Evolutionary conservation across 2,329 filamentous ascomycete species (phyloP), one percentile per base, ranked within the genome.

Genomic region (Apiospora rasikravindrae): DNA sequence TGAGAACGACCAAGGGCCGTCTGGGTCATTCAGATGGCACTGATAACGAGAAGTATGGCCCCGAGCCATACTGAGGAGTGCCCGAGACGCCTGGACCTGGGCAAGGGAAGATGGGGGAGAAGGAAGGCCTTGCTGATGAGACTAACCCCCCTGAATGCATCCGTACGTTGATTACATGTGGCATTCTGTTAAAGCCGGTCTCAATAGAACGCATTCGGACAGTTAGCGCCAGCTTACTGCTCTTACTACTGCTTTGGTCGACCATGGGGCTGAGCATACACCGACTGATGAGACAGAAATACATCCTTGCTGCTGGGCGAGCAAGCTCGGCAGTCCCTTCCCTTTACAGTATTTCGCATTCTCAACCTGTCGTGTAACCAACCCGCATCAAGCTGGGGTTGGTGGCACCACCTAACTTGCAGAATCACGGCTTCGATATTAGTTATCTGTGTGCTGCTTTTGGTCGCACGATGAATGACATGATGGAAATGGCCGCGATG

Each of bases 1-100:
- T 64, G 57, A 64, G 11, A 40, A 64, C 57, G 29, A 40, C 57
- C 19, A 64, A n/a, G 33, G 57, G 57, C 10, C 57, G 57, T 64
- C 33, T 64, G 13, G 33, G 33, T 29, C 57, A 14, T 7, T n/a
- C 33, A 10, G 57, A 64, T 24, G 57, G 29, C 29, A 14, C 29
- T 3, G 57, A 64, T 19, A 64, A 64, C 33, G 57, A 64, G 33
- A 64, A 6, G 22, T 40, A 64, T 40, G 33, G 57, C 1, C 57
- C 33, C 1, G 57, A 64, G 1, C 57, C 57, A 2, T 64, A 64
- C 57, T 64, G 33, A 64, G 33, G 13, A 40, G 22, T 0, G 2
- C 8, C 26, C 22, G 8, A 14, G 29, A n/a, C 33, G 24, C 14
- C 2, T 61, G 5, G 53, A 37, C 8, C 33, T 61, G 51, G 26